Evolutionary conservation across 2,329 filamentous ascomycete genomes (phyloP).

Genomic region (Drechslerella dactyloides): DNA sequence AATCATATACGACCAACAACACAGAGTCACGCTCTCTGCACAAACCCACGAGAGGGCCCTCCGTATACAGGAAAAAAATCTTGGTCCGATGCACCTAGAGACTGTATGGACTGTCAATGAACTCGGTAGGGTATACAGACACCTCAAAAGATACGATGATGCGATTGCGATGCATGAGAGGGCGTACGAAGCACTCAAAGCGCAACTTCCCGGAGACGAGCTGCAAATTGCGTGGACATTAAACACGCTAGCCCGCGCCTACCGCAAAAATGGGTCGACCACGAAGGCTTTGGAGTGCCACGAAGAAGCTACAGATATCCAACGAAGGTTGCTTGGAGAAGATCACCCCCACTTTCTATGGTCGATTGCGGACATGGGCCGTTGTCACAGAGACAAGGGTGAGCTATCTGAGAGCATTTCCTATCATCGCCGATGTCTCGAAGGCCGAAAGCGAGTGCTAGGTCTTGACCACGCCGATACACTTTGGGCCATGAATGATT

Average conservation of each 20-base stretch:
- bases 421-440: conserved; percentile 24
- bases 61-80: conserved; percentile 15
- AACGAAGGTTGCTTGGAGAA: conserved; percentile 20
- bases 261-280: conserved; percentile 40
- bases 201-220: conserved; percentile 16
- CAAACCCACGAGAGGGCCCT: conserved; percentile 42
- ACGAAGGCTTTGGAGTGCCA: conserved; percentile 26
- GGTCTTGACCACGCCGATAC: conserved; percentile 34
- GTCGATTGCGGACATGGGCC: conserved; percentile 33
- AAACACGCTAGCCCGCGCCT: conserved; percentile 45
- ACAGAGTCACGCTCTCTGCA: conserved; percentile 27
- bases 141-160: conserved; percentile 28
- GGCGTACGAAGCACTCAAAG: conserved; percentile 23
- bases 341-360: conserved; percentile 48
- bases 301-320: conserved; percentile 29
- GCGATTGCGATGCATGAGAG: conserved; percentile 41
- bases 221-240: conserved; percentile 49
- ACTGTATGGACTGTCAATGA: conserved; percentile 50
- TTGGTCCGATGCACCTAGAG: conserved; percentile 23
- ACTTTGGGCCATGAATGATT: conserved; percentile 42
- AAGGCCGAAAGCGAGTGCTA: conserved; percentile 21
- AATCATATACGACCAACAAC: conserved; percentile 51
- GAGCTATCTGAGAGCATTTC: conserved; percentile 19
- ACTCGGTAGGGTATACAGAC: conserved; percentile 49
- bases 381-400: conserved; percentile 26